phyloP scores from a whole-genome alignment of 805 yeast species.

The Barnettozyma vustinii region DNA sequence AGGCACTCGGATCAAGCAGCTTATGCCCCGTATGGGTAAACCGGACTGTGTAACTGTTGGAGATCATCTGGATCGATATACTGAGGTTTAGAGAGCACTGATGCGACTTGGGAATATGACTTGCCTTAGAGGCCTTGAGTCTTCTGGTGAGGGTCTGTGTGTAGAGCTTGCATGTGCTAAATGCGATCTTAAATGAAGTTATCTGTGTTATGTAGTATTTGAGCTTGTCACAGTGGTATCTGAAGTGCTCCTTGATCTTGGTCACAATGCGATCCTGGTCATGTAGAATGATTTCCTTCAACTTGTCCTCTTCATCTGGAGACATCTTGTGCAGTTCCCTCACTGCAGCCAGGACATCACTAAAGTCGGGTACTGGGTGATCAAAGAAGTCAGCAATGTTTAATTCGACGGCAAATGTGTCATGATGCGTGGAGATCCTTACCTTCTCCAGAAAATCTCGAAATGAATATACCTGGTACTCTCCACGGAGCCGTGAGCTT shows the following conservation, averaged over 20 bases:
- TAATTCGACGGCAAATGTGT: neutral
- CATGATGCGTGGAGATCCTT: neutral
- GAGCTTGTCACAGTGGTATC: neutral
- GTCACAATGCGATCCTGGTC: neutral
- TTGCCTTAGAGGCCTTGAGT: neutral
- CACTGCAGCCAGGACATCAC: neutral
- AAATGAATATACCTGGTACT: neutral
- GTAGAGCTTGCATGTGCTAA: neutral
- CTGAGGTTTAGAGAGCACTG: neutral
- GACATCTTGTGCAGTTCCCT: neutral
- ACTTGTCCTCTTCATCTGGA: neutral
- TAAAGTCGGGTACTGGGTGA: neutral
- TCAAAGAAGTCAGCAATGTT: neutral
- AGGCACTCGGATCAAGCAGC: neutral
- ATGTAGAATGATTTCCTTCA: neutral
- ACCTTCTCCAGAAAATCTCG: neutral
- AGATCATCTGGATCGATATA: neutral
- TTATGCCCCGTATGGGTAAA: neutral
- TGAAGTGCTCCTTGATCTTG: neutral
- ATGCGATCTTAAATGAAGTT: neutral
- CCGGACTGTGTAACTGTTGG: neutral
- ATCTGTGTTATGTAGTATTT: neutral
- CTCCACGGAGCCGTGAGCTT: neutral
- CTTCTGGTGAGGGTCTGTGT: neutral
- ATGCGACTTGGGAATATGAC: neutral